A percentile compares a stretch with the other conserved stretches of the same genome.
phyloP scores from a whole-genome alignment of 2,329 filamentous ascomycete genomes.

The Ceratocystis destructans region DNA sequence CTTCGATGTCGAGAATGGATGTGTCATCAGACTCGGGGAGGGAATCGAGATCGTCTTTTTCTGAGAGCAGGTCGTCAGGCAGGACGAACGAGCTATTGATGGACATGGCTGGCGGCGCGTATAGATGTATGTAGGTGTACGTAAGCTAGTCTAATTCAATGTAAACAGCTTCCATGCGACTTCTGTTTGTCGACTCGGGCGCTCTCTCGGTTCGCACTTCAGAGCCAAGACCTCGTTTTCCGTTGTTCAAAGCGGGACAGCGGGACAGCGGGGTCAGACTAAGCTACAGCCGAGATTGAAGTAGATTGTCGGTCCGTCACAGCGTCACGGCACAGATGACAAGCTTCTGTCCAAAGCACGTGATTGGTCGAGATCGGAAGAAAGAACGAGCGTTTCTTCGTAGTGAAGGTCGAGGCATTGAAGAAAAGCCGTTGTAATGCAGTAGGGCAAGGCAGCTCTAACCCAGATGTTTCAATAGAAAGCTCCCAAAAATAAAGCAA shows the following conservation, averaged over 20 bases:
- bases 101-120: conserved; percentile 18
- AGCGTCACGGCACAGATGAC: too few relatives aligned
- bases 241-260: background rate
- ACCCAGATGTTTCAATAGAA: background rate
- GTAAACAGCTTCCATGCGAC: too few relatives aligned
- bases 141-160: too few relatives aligned
- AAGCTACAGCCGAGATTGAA: background rate
- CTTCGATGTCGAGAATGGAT: conserved; percentile 38
- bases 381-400: background rate
- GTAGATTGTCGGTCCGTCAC: background rate
- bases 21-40: conserved; percentile 42
- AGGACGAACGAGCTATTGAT: conserved; percentile 39
- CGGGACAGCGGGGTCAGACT: background rate
- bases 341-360: background rate
- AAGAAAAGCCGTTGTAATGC: background rate
- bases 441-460: background rate
- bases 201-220: too few relatives aligned
- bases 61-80: conserved; percentile 33
- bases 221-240: background rate
- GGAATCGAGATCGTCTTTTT: conserved; percentile 48
- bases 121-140: too few relatives aligned
- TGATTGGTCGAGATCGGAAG: background rate
- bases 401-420: background rate
- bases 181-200: too few relatives aligned
- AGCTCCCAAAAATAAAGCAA: background rate